Percentiles rank a stretch among this genome's conserved stretches.
Evolutionary conservation across 2,329 filamentous ascomycete genomes (phyloP).

Genomic region (Xylariaceae sp.): DNA sequence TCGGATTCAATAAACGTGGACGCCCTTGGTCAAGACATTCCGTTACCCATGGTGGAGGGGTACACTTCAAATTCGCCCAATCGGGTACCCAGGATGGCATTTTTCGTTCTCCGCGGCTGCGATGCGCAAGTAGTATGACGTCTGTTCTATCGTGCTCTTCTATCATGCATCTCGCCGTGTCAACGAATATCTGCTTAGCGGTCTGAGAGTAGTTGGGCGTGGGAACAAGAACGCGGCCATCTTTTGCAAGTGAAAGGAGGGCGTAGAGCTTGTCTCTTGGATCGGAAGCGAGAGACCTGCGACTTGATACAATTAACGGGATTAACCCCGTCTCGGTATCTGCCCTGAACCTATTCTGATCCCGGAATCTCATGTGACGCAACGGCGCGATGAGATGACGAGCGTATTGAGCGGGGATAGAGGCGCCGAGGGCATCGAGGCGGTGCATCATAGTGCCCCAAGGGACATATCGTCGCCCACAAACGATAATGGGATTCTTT

Average conservation of each 20-base stretch:
- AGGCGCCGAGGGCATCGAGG: constrained; percentile 3
- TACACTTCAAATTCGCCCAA: constrained; percentile 7
- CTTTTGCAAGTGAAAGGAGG: constrained; percentile 3
- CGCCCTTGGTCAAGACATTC: neutral
- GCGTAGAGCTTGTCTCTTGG: constrained; percentile 7
- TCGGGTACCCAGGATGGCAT: constrained; percentile 4
- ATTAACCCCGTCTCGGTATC: constrained; percentile 4
- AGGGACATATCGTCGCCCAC: constrained; percentile 2
- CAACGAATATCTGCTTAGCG: constrained; percentile 1
- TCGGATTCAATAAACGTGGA: neutral
- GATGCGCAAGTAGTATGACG: constrained; percentile 6
- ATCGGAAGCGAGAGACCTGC: constrained; percentile 2
- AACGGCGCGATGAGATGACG: constrained; percentile 5
- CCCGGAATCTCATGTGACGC: constrained; percentile 5
- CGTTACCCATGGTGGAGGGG: constrained; percentile 5
- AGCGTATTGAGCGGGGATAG: constrained; percentile 6
- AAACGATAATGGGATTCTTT: constrained; percentile 3
- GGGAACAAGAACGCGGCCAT: constrained; percentile 2
- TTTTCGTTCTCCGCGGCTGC: constrained; percentile 1
- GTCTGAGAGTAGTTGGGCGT: constrained; percentile 7
- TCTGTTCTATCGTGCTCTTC: constrained; percentile 5
- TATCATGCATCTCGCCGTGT: constrained; percentile 4
- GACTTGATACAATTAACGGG: constrained; percentile 2
- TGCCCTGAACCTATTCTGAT: constrained; percentile 4
- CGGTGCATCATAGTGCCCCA: constrained; percentile 5